Evolutionary conservation across 805 yeast species (phyloP).

Genomic region (Candida suzukii): DNA sequence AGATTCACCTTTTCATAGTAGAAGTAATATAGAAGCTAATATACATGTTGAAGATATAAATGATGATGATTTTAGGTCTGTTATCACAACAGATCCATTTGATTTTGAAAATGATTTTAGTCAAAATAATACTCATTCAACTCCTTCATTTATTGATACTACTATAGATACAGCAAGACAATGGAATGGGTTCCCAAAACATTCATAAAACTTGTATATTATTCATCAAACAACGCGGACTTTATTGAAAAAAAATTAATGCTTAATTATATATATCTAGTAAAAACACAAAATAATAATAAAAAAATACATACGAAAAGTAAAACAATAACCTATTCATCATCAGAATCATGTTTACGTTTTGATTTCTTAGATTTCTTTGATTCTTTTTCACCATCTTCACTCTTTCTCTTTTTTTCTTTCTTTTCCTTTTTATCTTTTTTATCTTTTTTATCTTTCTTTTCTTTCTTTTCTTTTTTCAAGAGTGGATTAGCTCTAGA

Average conservation of each 20-base stretch:
- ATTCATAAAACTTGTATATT: too few relatives aligned
- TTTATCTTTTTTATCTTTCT: slow-evolving; percentile 18
- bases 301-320: background rate
- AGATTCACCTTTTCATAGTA: background rate
- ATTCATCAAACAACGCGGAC: too few relatives aligned
- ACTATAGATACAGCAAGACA: slow-evolving; percentile 10
- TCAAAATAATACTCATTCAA: background rate
- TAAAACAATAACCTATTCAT: background rate
- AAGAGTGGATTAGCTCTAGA: slow-evolving; percentile 28
- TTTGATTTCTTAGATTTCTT: slow-evolving; percentile 7
- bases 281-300: background rate
- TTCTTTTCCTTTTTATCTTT: slow-evolving; percentile 20
- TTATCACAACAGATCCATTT: background rate
- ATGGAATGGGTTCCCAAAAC: slow-evolving; percentile 6
- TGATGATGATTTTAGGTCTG: background rate
- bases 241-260: too few relatives aligned
- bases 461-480: slow-evolving; percentile 22
- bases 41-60: background rate
- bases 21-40: background rate
- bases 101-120: background rate
- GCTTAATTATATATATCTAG: too few relatives aligned
- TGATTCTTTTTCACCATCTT: slow-evolving; percentile 11
- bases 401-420: slow-evolving; percentile 23
- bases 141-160: slow-evolving; percentile 7
- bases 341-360: slow-evolving; percentile 1